Evolutionary conservation across 805 yeast genomes (phyloP).

Genomic region (Pichia scutulata): DNA sequence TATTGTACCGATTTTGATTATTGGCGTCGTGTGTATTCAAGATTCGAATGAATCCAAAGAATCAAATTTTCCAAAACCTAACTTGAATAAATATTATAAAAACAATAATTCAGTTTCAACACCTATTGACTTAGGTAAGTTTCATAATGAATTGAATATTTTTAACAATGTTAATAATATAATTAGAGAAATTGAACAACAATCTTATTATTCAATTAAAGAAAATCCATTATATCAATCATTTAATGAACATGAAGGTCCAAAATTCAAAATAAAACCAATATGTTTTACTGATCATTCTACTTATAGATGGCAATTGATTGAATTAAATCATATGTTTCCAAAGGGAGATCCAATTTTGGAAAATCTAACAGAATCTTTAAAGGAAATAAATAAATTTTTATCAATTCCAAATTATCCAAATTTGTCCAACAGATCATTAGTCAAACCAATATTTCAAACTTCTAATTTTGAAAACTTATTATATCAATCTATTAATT

Average conservation of each 20-base stretch:
- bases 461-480: background rate
- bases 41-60: too few species aligned
- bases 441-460: background rate
- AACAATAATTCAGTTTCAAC: too few species aligned
- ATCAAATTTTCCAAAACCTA: too few species aligned
- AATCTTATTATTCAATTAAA: background rate
- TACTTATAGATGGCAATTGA: background rate
- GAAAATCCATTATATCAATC: background rate
- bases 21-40: constrained; percentile 19
- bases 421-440: background rate
- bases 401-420: background rate
- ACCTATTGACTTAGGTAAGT: too few species aligned
- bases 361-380: background rate
- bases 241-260: constrained; percentile 1
- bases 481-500: background rate
- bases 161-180: background rate
- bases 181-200: constrained; percentile 1
- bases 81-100: too few species aligned
- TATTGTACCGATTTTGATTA: constrained; percentile 24
- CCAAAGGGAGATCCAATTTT: constrained; percentile 2
- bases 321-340: background rate
- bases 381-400: background rate
- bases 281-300: background rate
- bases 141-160: constrained; percentile 14
- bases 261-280: constrained; percentile 6